Conservation (phyloP, 2,329 filamentous ascomycete species). For the Alternaria ventricosa region DNA sequence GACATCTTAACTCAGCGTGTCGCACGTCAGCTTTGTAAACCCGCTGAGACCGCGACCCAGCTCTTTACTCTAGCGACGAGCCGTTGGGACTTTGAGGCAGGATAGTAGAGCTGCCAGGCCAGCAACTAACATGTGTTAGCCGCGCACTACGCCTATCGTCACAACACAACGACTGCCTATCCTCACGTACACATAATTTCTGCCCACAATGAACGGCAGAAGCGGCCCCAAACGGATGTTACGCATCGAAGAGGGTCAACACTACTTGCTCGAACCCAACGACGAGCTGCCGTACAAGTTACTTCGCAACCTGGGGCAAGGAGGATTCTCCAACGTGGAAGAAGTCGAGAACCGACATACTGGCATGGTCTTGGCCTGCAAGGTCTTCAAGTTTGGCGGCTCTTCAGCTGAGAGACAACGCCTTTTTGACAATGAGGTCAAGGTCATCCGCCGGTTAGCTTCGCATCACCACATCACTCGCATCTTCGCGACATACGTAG, state of each 20-base stretch:
- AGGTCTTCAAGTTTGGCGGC: not conserved
- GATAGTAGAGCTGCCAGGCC: too few relatives aligned
- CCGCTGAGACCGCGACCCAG: too few relatives aligned
- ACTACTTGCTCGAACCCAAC: not conserved
- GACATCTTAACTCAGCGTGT: too few relatives aligned
- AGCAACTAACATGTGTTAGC: too few relatives aligned
- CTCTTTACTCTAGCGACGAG: too few relatives aligned
- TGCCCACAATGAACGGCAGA: not conserved
- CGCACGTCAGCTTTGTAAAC: too few relatives aligned
- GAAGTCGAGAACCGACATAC: not conserved
- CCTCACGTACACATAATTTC: too few relatives aligned
- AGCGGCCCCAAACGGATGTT: not conserved
- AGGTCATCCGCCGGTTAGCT: not conserved
- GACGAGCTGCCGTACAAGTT: not conserved
- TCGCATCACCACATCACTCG: not conserved
- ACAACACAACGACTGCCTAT: too few relatives aligned
- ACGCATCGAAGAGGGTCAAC: not conserved
- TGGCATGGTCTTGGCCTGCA: not conserved
- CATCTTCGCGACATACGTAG: not conserved
- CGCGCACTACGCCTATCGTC: too few relatives aligned
- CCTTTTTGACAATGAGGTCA: not conserved
- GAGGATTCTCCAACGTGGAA: not conserved
- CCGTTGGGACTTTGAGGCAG: too few relatives aligned
- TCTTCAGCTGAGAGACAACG: not conserved
- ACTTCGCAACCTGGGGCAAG: not conserved